Base-by-base conservation (phyloP, 805 yeast species). In the Zygotorulaspora chibaensis region DNA sequence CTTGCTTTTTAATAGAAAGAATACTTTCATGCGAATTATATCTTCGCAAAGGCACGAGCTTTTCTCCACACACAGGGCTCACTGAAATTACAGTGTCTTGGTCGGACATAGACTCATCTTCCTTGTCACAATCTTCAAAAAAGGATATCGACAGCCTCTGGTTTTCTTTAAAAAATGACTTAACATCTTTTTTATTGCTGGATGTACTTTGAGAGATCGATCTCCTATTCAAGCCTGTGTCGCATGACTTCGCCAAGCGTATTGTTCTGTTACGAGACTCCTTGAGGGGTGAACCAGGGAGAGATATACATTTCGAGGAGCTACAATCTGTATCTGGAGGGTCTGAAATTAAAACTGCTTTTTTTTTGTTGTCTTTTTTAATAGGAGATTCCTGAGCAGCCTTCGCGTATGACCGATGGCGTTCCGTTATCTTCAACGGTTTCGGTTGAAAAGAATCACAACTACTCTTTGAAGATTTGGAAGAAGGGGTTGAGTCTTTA, bases 21-120 rank as follows among this genome's bases (percentile, higher is more conserved):
- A 63, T 54, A 47, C 69, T 63, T 42, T 65, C 68, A 45, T 63
- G 65, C 2, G 69, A 65, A 34, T 62, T 62, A 36, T 51, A 65
- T 30, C 61, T 57, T 47, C 67, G 43, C 6, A 65, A 38, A 13
- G 60, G 58, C 34, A 44, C 47, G 15, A 48, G 42, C 30, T 47
- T 46, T 12, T 39, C 42, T 11, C 40, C 45, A 23, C 43, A 26
- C 11, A 40, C 38, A 16, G 55, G 54, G 31, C 52, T 45, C 7
- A 44, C 37, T 8, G 61, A 58, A 8, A 56, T 56, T 4, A 58
- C 56, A 2, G 62, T 58, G 38, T 55, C 59, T 35, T 58, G 59
- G 35, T 58, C 62, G 2, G 59, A 55, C 17, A 41, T 45, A 20
- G 49, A 48, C 26, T 45, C 51, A 30, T 42, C 45, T 13, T 45